Conservation (phyloP, 2,329 filamentous ascomycete species). For the Pseudopyrenochaeta lycopersici region DNA sequence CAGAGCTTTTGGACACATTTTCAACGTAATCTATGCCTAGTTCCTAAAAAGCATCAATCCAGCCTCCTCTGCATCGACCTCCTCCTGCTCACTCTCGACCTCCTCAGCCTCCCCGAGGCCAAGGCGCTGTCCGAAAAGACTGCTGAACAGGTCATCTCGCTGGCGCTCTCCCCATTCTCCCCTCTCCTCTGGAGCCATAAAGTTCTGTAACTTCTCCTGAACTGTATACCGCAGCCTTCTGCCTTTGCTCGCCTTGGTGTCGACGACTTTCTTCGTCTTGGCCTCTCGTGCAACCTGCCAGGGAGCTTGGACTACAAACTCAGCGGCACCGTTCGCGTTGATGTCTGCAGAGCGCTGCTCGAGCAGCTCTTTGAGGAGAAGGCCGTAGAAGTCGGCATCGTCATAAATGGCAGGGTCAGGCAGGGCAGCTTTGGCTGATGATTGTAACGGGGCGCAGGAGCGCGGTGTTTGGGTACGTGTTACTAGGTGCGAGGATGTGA, state of each 20-base stretch:
- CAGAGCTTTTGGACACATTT: not conserved
- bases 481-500: conserved; percentile 73
- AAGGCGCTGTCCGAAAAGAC: conserved; percentile 58
- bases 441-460: conserved; percentile 78
- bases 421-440: conserved; percentile 45
- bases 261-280: conserved; percentile 86
- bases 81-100: conserved; percentile 45
- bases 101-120: conserved; percentile 55
- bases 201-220: conserved; percentile 97
- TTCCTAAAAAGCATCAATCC: conserved; percentile 51
- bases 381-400: conserved; percentile 93
- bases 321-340: conserved; percentile 55
- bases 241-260: conserved; percentile 94
- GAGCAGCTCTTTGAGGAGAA: conserved; percentile 90
- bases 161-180: conserved; percentile 81
- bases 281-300: conserved; percentile 77
- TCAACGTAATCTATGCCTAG: conserved; percentile 11
- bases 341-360: conserved; percentile 81
- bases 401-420: conserved; percentile 73
- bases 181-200: conserved; percentile 92
- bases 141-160: conserved; percentile 69
- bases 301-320: conserved; percentile 54
- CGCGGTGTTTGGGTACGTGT: conserved; percentile 75
- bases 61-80: conserved; percentile 48
- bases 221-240: conserved; percentile 93